Percentiles rank a stretch among this genome's conserved stretches.
phyloP scores from a whole-genome alignment of 2,329 filamentous ascomycete species.

The Fusarium sp. region DNA sequence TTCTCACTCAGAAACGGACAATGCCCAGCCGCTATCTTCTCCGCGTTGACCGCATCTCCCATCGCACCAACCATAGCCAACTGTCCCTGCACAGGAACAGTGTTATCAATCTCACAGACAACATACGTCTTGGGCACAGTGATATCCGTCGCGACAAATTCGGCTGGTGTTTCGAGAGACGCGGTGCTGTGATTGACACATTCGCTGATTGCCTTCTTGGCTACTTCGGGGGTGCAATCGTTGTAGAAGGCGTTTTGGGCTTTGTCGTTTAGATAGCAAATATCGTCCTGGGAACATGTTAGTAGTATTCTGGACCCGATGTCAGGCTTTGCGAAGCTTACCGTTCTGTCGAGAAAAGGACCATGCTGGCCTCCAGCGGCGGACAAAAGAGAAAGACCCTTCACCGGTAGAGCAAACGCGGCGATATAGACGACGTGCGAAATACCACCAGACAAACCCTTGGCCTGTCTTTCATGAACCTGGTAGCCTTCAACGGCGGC shows the following conservation, averaged over 20 bases:
- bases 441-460: conserved; percentile 45
- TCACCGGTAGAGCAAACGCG: conserved; percentile 38
- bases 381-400: neutral
- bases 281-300: neutral
- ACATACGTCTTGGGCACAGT: conserved; percentile 43
- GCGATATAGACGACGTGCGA: conserved; percentile 44
- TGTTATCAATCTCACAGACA: conserved; percentile 38
- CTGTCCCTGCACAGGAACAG: conserved; percentile 35
- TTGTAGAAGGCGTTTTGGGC: conserved; percentile 13
- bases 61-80: conserved; percentile 31
- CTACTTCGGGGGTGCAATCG: neutral
- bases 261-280: neutral
- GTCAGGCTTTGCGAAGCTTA: fast-evolving
- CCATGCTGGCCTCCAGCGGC: neutral
- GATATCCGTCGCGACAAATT: conserved; percentile 39
- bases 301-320: fast-evolving
- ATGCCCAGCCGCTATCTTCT: neutral
- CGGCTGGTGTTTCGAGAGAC: conserved; percentile 19
- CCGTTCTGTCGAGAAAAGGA: conserved; percentile 9
- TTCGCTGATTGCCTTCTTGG: neutral
- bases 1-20: neutral
- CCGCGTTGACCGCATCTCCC: neutral
- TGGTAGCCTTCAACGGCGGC: conserved; percentile 41
- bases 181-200: conserved; percentile 30
- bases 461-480: conserved; percentile 38